Evolutionary conservation across 2,329 filamentous ascomycete species (phyloP).

Genomic region (Xylariales sp.): DNA sequence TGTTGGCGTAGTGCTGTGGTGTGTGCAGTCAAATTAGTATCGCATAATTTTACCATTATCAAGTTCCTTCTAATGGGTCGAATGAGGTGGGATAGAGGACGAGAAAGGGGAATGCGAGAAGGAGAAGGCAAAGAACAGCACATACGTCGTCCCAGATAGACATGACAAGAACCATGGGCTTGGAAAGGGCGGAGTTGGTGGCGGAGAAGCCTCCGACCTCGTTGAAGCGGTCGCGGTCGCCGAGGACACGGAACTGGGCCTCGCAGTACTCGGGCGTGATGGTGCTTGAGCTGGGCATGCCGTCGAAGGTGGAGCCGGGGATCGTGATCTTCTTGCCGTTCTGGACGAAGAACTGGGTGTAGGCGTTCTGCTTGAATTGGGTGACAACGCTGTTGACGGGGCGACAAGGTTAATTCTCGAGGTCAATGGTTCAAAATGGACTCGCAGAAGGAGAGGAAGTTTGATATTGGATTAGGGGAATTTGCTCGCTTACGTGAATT

Average conservation of each 20-base stretch:
- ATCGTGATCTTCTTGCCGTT: slow-evolving; percentile 63
- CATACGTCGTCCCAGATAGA: slow-evolving; percentile 68
- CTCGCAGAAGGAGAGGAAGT: background rate
- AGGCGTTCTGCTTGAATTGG: slow-evolving; percentile 61
- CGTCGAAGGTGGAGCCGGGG: slow-evolving; percentile 47
- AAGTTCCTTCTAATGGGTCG: too few species aligned
- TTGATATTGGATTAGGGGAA: background rate
- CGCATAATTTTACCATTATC: too few species aligned
- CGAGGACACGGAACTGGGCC: slow-evolving; percentile 63
- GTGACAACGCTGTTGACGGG: slow-evolving; percentile 61
- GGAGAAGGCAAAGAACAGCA: background rate
- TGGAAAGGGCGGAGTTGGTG: slow-evolving; percentile 63
- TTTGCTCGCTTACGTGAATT: slow-evolving; percentile 59
- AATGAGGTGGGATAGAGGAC: background rate
- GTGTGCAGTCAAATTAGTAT: too few species aligned
- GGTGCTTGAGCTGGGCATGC: slow-evolving; percentile 44
- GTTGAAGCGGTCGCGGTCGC: slow-evolving; percentile 63
- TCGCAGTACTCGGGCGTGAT: slow-evolving; percentile 68
- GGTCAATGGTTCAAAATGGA: background rate
- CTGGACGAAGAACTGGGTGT: slow-evolving; percentile 71
- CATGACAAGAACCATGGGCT: slow-evolving; percentile 73
- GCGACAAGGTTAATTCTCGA: slow-evolving; percentile 9
- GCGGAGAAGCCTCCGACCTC: slow-evolving; percentile 63
- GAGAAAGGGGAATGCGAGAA: background rate
- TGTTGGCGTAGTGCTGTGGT: slow-evolving; percentile 62